A percentile compares a stretch with the other conserved stretches of the same genome.
Conservation (phyloP, 495 filamentous ascomycete species). For the Xylaria venustula region DNA sequence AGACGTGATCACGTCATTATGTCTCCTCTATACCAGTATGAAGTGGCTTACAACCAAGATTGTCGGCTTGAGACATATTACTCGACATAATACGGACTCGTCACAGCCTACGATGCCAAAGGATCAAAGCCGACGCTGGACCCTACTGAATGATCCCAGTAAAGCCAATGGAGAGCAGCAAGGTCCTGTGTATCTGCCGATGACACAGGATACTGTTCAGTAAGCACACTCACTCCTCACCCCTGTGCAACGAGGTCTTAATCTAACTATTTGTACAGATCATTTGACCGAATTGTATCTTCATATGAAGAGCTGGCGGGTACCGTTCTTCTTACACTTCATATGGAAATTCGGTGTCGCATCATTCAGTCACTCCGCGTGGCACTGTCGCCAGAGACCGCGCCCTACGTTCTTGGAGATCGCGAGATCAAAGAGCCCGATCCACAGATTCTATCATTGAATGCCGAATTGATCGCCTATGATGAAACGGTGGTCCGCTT, state of each 20-base stretch:
- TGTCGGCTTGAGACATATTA: slow-evolving; percentile 71
- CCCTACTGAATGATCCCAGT: slow-evolving; percentile 62
- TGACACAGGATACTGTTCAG: slow-evolving; percentile 80
- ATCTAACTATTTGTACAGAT: slow-evolving; percentile 41
- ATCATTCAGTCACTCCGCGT: slow-evolving; percentile 67
- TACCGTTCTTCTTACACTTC: slow-evolving; percentile 76
- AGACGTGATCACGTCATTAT: slow-evolving; percentile 78
- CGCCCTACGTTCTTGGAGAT: slow-evolving; percentile 70
- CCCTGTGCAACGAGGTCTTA: not conserved
- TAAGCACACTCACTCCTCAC: slow-evolving; percentile 37
- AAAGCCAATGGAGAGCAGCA: slow-evolving; percentile 43
- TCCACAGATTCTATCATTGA: slow-evolving; percentile 71
- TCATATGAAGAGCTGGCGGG: slow-evolving; percentile 75
- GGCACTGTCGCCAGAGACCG: slow-evolving; percentile 52
- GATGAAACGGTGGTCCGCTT: slow-evolving; percentile 75
- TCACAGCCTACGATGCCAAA: slow-evolving; percentile 45
- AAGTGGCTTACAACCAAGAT: slow-evolving; percentile 91
- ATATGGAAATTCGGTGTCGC: slow-evolving; percentile 81
- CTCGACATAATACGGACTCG: slow-evolving; percentile 52
- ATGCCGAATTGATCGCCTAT: slow-evolving; percentile 75
- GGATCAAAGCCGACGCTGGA: slow-evolving; percentile 71
- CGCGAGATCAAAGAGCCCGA: slow-evolving; percentile 78
- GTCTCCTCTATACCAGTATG: slow-evolving; percentile 93
- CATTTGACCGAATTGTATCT: slow-evolving; percentile 82
- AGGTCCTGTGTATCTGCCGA: slow-evolving; percentile 75